phyloP scores from a whole-genome alignment of 495 filamentous ascomycete species.

The Aspergillus indologenus region DNA sequence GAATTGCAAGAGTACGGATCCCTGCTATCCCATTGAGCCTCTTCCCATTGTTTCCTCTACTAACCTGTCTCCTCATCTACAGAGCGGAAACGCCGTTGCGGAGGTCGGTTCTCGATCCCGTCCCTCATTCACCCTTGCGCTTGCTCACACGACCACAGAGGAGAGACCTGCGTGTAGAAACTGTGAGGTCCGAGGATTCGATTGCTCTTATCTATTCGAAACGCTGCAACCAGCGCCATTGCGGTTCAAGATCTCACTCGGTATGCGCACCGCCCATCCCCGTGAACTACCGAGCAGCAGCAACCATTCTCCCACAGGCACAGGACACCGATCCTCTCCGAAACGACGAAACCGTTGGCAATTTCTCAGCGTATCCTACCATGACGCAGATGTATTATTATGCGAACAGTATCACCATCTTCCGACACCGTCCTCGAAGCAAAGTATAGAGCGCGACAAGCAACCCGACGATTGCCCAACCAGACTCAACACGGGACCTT shows the following conservation, averaged over 20 bases:
- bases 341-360: neutral
- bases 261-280: neutral
- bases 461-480: neutral
- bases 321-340: neutral
- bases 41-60: no score
- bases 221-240: neutral
- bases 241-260: conserved; percentile 1
- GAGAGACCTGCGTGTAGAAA: conserved; percentile 7
- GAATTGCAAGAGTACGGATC: neutral
- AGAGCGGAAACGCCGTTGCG: conserved; percentile 4
- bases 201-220: conserved; percentile 3
- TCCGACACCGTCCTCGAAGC: neutral
- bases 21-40: no score
- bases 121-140: neutral
- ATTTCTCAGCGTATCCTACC: conserved; percentile 4
- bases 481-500: neutral
- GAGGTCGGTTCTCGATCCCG: neutral
- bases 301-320: neutral
- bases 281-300: neutral
- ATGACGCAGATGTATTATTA: neutral
- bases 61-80: no score
- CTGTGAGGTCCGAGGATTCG: conserved; percentile 4
- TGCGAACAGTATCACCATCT: neutral
- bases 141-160: neutral
- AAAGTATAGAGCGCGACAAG: no score